Evolutionary conservation across 2,329 filamentous ascomycete species (phyloP).

Genomic region (Aspergillus floridensis): DNA sequence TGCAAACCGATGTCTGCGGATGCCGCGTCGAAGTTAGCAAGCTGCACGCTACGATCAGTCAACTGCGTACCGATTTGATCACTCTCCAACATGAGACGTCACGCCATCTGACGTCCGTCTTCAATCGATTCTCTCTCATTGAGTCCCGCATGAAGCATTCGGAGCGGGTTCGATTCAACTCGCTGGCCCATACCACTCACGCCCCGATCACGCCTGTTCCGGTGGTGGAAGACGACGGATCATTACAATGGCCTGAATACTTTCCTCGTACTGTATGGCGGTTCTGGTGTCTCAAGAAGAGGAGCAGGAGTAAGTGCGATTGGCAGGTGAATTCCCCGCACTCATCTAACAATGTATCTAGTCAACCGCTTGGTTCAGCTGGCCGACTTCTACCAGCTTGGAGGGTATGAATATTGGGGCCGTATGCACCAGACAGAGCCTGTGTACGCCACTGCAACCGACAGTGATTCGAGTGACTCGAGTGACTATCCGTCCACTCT

Average conservation of each 20-base stretch:
- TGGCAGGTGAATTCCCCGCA: neutral
- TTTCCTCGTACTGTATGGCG: constrained; percentile 42
- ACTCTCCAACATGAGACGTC: constrained; percentile 35
- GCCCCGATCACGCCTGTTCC: constrained; percentile 40
- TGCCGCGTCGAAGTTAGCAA: constrained; percentile 39
- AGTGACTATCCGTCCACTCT: constrained; percentile 36
- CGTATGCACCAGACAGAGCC: constrained; percentile 33
- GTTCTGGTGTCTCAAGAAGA: constrained; percentile 44
- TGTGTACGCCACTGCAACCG: constrained; percentile 23
- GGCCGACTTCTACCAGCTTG: constrained; percentile 41
- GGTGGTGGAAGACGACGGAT: constrained; percentile 34
- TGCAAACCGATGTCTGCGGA: constrained; percentile 35
- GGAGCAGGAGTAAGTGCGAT: constrained; percentile 36
- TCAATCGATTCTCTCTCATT: constrained; percentile 30
- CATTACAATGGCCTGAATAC: constrained; percentile 36
- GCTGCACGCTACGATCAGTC: constrained; percentile 35
- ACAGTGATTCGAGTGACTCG: constrained; percentile 41
- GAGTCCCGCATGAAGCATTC: constrained; percentile 36
- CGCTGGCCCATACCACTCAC: constrained; percentile 37
- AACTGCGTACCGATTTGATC: constrained; percentile 37
- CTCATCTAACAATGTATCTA: constrained; percentile 17
- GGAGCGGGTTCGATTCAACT: constrained; percentile 41
- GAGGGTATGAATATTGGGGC: constrained; percentile 40
- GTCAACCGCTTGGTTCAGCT: constrained; percentile 40
- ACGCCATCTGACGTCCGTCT: constrained; percentile 27